A percentile compares a stretch with the other conserved stretches of the same genome.
Conservation (phyloP, 2,329 filamentous ascomycete genomes). For the Colletotrichum tropicale region DNA sequence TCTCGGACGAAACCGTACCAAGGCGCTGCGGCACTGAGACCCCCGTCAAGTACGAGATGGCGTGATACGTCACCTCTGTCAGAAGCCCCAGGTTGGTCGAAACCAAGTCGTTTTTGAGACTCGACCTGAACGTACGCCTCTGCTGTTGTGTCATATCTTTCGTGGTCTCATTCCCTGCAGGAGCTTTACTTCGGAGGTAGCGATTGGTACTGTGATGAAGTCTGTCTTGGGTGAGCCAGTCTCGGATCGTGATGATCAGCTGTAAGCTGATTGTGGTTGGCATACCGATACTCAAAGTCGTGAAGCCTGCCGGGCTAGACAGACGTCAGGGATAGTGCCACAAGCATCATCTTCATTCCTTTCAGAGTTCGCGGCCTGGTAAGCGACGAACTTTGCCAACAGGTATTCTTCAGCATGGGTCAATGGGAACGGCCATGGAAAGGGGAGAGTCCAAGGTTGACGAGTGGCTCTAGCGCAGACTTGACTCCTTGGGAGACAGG, state of each 20-base stretch:
- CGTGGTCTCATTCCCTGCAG: fast-evolving
- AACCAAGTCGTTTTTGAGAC: no score
- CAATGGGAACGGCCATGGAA: neutral
- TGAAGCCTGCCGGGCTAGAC: neutral
- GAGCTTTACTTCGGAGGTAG: no score
- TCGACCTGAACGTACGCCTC: no score
- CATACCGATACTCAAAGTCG: neutral
- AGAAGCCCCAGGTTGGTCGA: no score
- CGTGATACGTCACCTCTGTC: fast-evolving
- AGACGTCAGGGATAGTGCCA: no score
- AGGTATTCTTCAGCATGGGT: neutral
- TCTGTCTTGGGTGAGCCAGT: neutral
- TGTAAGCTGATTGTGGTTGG: neutral
- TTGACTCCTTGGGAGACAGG: no score
- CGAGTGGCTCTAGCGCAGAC: neutral
- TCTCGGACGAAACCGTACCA: no score
- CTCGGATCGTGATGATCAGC: neutral
- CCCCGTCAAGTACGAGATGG: no score
- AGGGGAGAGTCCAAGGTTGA: neutral
- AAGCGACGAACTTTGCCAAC: neutral
- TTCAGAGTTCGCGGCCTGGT: neutral
- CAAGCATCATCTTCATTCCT: neutral
- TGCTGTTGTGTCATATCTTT: no score
- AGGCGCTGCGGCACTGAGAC: fast-evolving
- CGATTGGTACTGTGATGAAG: neutral